These are phyloP conservation scores for Chalciporus chontae DNA, from an alignment of 768 basidiomycete genomes.

Conservation along the genomic window DNA sequence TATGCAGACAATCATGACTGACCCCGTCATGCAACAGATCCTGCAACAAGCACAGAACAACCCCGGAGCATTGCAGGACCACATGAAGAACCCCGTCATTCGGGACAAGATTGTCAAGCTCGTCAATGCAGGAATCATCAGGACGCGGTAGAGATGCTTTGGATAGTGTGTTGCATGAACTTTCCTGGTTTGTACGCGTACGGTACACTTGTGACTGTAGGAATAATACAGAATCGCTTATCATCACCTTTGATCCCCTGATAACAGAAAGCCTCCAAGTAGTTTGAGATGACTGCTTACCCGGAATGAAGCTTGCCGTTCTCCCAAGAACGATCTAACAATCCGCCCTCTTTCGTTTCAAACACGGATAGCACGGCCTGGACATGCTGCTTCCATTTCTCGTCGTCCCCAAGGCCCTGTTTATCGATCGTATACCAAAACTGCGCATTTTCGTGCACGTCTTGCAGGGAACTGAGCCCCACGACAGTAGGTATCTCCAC, in stretches of 20 bases:
- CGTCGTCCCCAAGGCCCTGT: conserved; percentile 32
- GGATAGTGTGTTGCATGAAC: conserved; percentile 9
- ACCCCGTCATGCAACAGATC: conserved; percentile 93
- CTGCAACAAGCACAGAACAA: conserved; percentile 90
- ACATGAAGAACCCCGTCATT: conserved; percentile 90
- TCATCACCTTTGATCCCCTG: not conserved
- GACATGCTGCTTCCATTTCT: conserved; percentile 40
- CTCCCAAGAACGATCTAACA: conserved; percentile 71
- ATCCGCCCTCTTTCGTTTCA: conserved; percentile 38
- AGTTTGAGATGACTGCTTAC: not conserved
- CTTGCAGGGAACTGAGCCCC: conserved; percentile 64
- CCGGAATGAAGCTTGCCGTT: conserved; percentile 39
- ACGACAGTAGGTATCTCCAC: conserved; percentile 59
- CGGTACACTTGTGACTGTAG: conserved; percentile 21
- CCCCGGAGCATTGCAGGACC: conserved; percentile 87
- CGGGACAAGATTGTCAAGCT: conserved; percentile 84
- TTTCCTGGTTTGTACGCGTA: conserved; percentile 20
- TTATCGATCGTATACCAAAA: conserved; percentile 63
- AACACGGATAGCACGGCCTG: conserved; percentile 42
- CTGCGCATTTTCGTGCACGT: conserved; percentile 71
- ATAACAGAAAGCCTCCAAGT: too few species aligned
- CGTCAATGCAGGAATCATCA: conserved; percentile 90
- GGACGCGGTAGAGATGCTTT: conserved; percentile 55
- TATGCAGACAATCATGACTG: conserved; percentile 73
- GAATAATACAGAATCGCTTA: conserved; percentile 19